These are phyloP conservation scores for Pueraria montana DNA, from an alignment of 306 rosid genomes.

Conservation along the genomic window DNA sequence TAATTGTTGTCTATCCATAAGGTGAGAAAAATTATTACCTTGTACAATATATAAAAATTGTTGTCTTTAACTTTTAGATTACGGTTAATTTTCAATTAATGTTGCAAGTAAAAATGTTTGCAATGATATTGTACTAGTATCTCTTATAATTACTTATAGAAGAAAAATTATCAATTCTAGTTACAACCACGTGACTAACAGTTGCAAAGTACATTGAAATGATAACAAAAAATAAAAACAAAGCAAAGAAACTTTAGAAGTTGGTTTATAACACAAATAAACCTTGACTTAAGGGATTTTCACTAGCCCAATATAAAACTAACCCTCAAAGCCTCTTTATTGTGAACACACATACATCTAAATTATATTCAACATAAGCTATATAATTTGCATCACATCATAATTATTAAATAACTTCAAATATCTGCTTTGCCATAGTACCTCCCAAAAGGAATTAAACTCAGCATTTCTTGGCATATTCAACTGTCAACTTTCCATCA, in stretches of 20 bases:
- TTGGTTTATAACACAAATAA: background rate
- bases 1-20: too few species aligned
- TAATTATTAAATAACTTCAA: background rate
- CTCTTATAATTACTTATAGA: too few species aligned
- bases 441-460: background rate
- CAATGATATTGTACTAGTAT: too few species aligned
- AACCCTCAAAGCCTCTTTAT: background rate
- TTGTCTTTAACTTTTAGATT: too few species aligned
- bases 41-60: too few species aligned
- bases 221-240: background rate
- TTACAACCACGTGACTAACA: background rate
- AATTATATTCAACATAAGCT: background rate
- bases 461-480: conserved; percentile 53
- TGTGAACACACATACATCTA: background rate
- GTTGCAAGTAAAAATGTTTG: too few species aligned
- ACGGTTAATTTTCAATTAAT: too few species aligned
- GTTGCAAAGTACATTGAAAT: background rate
- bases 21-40: too few species aligned
- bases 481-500: conserved; percentile 72
- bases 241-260: background rate
- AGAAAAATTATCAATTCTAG: background rate
- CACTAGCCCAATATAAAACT: background rate
- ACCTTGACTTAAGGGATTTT: background rate
- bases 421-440: background rate
- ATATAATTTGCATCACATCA: background rate